Evolutionary conservation across 352 stramenopile genomes (phyloP).

Genomic region (Pseudoperonospora humuli): DNA sequence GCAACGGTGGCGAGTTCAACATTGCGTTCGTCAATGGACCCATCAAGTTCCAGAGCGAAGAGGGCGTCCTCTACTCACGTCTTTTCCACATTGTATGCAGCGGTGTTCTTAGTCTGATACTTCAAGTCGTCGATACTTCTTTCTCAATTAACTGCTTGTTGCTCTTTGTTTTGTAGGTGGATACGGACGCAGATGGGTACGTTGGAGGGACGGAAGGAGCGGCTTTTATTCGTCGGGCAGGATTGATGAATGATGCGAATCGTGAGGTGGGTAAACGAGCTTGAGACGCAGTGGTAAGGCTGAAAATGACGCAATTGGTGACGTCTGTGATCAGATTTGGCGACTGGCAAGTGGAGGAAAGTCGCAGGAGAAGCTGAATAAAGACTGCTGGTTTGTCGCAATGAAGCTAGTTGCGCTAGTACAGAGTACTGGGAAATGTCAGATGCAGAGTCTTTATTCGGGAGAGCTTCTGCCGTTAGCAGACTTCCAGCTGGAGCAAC

Average conservation of each 20-base stretch:
- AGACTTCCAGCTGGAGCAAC: slow-evolving; percentile 74
- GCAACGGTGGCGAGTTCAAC: slow-evolving; percentile 50
- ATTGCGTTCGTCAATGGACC: slow-evolving; percentile 75
- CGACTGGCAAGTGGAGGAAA: slow-evolving; percentile 81
- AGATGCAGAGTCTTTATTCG: slow-evolving; percentile 78
- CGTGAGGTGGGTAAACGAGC: slow-evolving; percentile 40
- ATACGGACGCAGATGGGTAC: slow-evolving; percentile 68
- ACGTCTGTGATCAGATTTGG: slow-evolving; percentile 55
- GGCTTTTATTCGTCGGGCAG: slow-evolving; percentile 71
- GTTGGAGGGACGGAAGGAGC: slow-evolving; percentile 68
- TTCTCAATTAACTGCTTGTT: neutral
- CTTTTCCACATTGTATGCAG: slow-evolving; percentile 76
- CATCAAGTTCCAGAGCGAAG: slow-evolving; percentile 80
- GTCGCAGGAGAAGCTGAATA: slow-evolving; percentile 80
- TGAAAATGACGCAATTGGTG: neutral
- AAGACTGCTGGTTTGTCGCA: slow-evolving; percentile 86
- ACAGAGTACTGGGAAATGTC: slow-evolving; percentile 73
- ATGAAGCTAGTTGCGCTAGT: slow-evolving; percentile 87
- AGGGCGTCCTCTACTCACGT: slow-evolving; percentile 71
- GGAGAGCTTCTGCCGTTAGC: slow-evolving; percentile 58
- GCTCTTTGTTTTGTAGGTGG: slow-evolving; percentile 34
- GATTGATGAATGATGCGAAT: slow-evolving; percentile 77
- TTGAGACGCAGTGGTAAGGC: neutral
- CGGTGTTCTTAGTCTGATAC: neutral
- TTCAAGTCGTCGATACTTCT: neutral